Percentiles rank a stretch among this genome's conserved stretches.
These are phyloP conservation scores for Plantago elongata DNA, from an alignment of 257 asterid species.

Conservation along the genomic window DNA sequence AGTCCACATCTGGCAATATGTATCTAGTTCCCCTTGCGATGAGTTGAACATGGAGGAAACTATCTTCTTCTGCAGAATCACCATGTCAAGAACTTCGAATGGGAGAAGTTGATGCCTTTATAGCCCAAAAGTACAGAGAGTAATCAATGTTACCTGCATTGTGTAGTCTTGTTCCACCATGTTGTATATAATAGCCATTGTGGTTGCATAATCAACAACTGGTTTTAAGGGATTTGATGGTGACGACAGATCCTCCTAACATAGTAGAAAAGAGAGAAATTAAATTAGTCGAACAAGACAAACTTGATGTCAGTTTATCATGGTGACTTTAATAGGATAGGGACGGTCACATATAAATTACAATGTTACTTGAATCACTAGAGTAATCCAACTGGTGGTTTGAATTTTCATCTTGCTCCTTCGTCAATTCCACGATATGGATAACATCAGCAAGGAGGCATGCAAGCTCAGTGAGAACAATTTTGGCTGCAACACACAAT, in stretches of 20 bases:
- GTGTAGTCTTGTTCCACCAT: constrained; percentile 72
- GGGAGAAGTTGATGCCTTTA: not conserved
- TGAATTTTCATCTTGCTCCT: constrained; percentile 32
- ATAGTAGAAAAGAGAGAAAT: not conserved
- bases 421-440: constrained; percentile 30
- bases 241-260: constrained; percentile 27
- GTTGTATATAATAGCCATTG: constrained; percentile 57
- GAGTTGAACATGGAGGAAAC: constrained; percentile 64
- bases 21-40: constrained; percentile 62
- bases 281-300: not conserved
- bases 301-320: not conserved
- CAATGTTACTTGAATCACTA: constrained; percentile 25
- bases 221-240: constrained; percentile 31
- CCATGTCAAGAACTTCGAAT: not conserved
- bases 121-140: not conserved
- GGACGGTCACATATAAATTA: constrained; percentile 17
- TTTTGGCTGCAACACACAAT: constrained; percentile 41
- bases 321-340: not conserved
- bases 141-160: constrained; percentile 64
- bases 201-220: constrained; percentile 44
- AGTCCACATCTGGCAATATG: constrained; percentile 84
- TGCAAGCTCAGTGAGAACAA: constrained; percentile 47
- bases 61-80: constrained; percentile 42
- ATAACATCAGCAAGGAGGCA: constrained; percentile 50
- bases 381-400: constrained; percentile 21